phyloP scores from a whole-genome alignment of 768 basidiomycete genomes.

The Atractiella rhizophila region DNA sequence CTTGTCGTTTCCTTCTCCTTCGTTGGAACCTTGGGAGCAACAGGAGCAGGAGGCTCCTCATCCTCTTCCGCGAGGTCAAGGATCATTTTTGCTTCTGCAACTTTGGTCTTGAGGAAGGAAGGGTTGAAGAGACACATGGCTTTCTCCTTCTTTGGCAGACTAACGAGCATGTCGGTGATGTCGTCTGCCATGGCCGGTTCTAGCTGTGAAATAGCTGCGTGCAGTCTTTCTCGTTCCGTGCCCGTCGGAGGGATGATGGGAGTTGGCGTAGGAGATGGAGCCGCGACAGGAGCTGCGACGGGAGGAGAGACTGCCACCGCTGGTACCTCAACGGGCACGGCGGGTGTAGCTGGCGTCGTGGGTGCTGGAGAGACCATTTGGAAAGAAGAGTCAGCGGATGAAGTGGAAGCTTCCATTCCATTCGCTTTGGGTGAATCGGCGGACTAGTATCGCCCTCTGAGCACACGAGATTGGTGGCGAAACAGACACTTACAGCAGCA shows the following conservation, averaged over 20 bases:
- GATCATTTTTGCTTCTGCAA: conserved; percentile 57
- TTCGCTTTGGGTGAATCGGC: too few species aligned
- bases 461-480: background rate
- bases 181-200: conserved; percentile 35
- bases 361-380: background rate
- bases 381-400: conserved; percentile 20
- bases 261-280: conserved; percentile 18
- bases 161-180: conserved; percentile 56
- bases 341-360: background rate
- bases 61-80: conserved; percentile 31
- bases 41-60: too few species aligned
- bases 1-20: too few species aligned
- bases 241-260: conserved; percentile 35
- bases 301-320: background rate
- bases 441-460: background rate
- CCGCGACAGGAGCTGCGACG: background rate
- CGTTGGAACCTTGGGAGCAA: too few species aligned
- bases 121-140: conserved; percentile 75
- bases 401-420: too few species aligned
- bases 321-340: background rate
- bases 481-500: background rate
- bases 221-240: conserved; percentile 52
- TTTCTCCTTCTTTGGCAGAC: conserved; percentile 61
- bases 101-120: conserved; percentile 48
- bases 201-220: conserved; percentile 37